Percentiles rank a stretch among this genome's conserved stretches.
Evolutionary conservation across 2,329 filamentous ascomycete species (phyloP).

Genomic region (Ophiostoma ulmi): DNA sequence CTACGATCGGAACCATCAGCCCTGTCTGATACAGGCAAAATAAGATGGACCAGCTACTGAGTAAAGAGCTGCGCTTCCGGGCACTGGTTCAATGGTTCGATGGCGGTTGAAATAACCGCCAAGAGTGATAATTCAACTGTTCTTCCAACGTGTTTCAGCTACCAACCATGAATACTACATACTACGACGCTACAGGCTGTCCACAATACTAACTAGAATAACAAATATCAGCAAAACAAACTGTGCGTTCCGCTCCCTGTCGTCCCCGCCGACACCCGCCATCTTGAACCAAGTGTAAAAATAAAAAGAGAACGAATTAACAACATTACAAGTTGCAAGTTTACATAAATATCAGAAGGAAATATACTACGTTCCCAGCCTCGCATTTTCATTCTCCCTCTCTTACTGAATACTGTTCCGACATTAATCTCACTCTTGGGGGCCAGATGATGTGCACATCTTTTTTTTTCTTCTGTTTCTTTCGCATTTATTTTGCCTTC

Average conservation of each 20-base stretch:
- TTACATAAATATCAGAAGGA: neutral
- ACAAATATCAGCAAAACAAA: neutral
- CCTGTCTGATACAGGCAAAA: neutral
- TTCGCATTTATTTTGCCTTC: neutral
- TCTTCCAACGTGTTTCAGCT: conserved; percentile 11
- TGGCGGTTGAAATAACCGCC: conserved; percentile 2
- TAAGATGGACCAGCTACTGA: too few relatives aligned
- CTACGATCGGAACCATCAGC: neutral
- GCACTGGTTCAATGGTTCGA: neutral
- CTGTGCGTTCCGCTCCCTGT: conserved; percentile 9
- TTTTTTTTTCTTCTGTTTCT: neutral
- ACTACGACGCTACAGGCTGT: neutral
- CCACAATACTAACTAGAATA: neutral
- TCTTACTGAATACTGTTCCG: neutral
- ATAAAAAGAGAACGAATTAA: neutral
- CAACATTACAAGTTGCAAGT: neutral
- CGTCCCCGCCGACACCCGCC: conserved; percentile 10
- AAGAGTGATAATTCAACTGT: neutral
- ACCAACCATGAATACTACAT: neutral
- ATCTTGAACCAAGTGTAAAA: conserved; percentile 7
- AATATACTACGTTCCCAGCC: neutral
- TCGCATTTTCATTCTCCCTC: neutral
- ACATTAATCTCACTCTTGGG: neutral
- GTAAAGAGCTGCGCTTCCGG: neutral
- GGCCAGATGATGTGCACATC: neutral